Evolutionary conservation across 179 eudicot species (phyloP), one percentile per base, ranked within the genome.

Genomic region (Carnegiea gigantea): DNA sequence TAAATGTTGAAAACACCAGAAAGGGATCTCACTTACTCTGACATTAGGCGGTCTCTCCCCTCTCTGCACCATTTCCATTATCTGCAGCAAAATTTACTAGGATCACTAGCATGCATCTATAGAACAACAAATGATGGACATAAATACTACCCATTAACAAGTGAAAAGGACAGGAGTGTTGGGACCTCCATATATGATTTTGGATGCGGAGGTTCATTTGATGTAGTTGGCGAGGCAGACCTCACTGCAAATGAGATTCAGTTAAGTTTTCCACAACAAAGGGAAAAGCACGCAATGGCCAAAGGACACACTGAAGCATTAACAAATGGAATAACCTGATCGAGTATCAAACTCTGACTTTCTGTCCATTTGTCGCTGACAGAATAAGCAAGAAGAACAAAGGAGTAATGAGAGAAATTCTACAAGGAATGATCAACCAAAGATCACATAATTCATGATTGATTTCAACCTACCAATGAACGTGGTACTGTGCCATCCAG

Each of bases 21-120:
- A 36, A 62, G 53, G 73, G 18, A 18, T 20, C 44, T 68, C 26
- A 83, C 88, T 75, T 81, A 87, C 89, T 83, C 89, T 85, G 81
- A 87, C 81, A 77, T 87, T 87, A 53, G 98, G 88, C 81, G 97
- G 98, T 81, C 85, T 90, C 89, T 94, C 97, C 76, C 98, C 98
- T 91, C 94, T 90, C 86, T 90, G 93, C 77, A 94, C 87, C 99
- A 92, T 96, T 79, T 89, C 90, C 95, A 94, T 90, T 75, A 94
- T 96, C 98, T 94, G 91, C 82, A 86, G 77, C 59, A 81, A 11
- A 5, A 72, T 28, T 59, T 82, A 17, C 26, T 70, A 18, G 73
- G 82, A 77, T 80, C 75, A 86, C 79, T 68, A 73, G 57, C 78
- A 38, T 54, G 51, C 71, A 46, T 64, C 20, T 40, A 33, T n/a